Evolutionary conservation across 2,329 filamentous ascomycete species (phyloP).

Genomic region (Thelonectria rubi): DNA sequence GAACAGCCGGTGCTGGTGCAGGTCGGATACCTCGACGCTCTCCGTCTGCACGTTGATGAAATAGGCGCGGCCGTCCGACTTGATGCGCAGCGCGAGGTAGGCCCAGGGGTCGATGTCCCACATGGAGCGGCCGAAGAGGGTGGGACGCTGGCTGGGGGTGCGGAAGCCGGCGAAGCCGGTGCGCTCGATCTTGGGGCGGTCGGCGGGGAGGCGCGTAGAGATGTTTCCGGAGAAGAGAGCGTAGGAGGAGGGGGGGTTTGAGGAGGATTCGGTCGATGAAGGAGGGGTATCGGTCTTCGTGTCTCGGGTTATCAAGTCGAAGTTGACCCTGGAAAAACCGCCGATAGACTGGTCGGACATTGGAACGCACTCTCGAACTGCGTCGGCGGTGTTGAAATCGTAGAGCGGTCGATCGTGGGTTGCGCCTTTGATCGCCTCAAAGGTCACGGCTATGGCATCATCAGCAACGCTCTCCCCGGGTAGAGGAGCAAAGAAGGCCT

Average conservation of each 20-base stretch:
- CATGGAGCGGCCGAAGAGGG: constrained; percentile 83
- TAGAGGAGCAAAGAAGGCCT: constrained; percentile 5
- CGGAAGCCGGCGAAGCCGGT: constrained; percentile 92
- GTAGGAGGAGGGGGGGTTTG: constrained; percentile 56
- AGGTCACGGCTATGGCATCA: constrained; percentile 65
- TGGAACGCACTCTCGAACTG: constrained; percentile 69
- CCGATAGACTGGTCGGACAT: constrained; percentile 91
- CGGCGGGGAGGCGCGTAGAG: constrained; percentile 81
- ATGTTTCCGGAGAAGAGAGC: constrained; percentile 88
- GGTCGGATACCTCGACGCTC: constrained; percentile 89
- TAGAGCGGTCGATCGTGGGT: constrained; percentile 71
- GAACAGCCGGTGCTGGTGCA: constrained; percentile 93
- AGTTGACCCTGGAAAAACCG: constrained; percentile 78
- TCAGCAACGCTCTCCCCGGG: background rate
- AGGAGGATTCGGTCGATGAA: constrained; percentile 7
- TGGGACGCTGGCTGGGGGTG: constrained; percentile 78
- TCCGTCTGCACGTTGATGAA: constrained; percentile 97
- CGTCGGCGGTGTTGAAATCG: constrained; percentile 64
- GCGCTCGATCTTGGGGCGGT: constrained; percentile 77
- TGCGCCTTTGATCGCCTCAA: constrained; percentile 74
- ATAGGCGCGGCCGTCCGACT: constrained; percentile 90
- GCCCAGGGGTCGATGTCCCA: constrained; percentile 92
- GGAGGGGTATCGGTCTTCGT: constrained; percentile 34
- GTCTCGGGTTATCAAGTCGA: constrained; percentile 67
- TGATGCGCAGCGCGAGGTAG: constrained; percentile 87